These are phyloP conservation scores for Coriolopsis trogii DNA, from an alignment of 1,284 basidiomycete genomes.

Conservation along the genomic window DNA sequence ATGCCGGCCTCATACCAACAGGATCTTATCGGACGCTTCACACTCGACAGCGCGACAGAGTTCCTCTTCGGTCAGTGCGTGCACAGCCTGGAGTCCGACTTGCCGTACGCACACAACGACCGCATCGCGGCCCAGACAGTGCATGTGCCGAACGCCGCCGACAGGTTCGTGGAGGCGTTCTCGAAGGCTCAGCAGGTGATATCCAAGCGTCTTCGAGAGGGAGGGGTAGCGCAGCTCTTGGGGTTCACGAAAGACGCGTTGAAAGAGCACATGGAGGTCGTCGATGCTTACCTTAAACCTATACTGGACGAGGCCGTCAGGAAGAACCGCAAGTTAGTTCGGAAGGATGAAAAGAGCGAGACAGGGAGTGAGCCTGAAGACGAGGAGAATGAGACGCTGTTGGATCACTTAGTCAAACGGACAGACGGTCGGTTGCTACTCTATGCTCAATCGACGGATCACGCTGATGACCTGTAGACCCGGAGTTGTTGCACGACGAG, in stretches of 20 bases:
- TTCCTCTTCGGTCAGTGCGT: constrained; percentile 45
- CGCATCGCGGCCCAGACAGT: neutral
- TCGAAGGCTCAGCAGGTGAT: constrained; percentile 38
- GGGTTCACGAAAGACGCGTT: constrained; percentile 17
- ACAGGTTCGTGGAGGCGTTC: constrained; percentile 44
- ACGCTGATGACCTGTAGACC: constrained; percentile 4
- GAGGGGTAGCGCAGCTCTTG: constrained; percentile 26
- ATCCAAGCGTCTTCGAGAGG: constrained; percentile 35
- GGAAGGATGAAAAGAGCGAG: constrained; percentile 5
- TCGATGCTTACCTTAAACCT: constrained; percentile 35
- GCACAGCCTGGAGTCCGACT: constrained; percentile 32
- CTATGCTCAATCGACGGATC: too few relatives aligned
- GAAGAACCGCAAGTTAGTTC: constrained; percentile 32
- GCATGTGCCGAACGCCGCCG: constrained; percentile 12
- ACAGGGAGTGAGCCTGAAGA: constrained; percentile 23
- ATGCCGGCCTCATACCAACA: too few relatives aligned
- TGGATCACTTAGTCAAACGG: constrained; percentile 42
- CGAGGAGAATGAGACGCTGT: constrained; percentile 35
- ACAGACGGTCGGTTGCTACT: constrained; percentile 27
- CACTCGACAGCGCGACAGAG: constrained; percentile 43
- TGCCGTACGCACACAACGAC: constrained; percentile 35
- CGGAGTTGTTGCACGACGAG: constrained; percentile 40
- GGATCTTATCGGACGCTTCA: constrained; percentile 41
- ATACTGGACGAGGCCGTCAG: constrained; percentile 43
- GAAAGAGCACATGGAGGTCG: constrained; percentile 21